Evolutionary conservation across 1,139 yeast genomes (phyloP).

Genomic region (Lodderomyces margitis): DNA sequence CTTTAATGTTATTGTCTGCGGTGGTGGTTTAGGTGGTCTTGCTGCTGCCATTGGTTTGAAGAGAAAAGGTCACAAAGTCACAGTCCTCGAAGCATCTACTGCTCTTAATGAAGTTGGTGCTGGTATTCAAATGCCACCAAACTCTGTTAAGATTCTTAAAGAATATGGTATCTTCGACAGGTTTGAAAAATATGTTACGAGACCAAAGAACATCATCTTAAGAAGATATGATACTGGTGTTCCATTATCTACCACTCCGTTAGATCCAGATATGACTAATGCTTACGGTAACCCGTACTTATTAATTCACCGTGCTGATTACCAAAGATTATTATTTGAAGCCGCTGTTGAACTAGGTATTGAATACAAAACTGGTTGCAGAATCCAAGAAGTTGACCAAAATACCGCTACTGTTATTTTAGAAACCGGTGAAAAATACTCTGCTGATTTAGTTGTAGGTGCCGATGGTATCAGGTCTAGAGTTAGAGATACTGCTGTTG

Average conservation of each 20-base stretch:
- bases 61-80: neutral
- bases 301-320: slow-evolving; percentile 2
- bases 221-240: slow-evolving; percentile 1
- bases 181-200: neutral
- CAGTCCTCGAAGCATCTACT: neutral
- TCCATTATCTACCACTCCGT: neutral
- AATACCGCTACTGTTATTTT: neutral
- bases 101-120: slow-evolving; percentile 2
- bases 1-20: neutral
- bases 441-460: slow-evolving; percentile 1
- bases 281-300: slow-evolving; percentile 1
- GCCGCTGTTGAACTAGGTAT: neutral
- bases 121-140: slow-evolving; percentile 3
- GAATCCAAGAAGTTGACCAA: neutral
- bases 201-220: slow-evolving; percentile 1
- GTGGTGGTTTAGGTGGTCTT: neutral
- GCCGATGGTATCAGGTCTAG: slow-evolving; percentile 1
- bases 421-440: neutral
- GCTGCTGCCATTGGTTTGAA: neutral
- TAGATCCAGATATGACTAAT: slow-evolving; percentile 1
- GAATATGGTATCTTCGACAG: neutral
- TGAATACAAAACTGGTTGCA: slow-evolving; percentile 1
- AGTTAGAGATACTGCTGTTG: slow-evolving; percentile 2
- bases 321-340: neutral
- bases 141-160: slow-evolving; percentile 1